A percentile compares a stretch with the other conserved stretches of the same genome.
These are phyloP conservation scores for Colletotrichum coccodes DNA, from an alignment of 2,329 filamentous ascomycete species.

Conservation along the genomic window DNA sequence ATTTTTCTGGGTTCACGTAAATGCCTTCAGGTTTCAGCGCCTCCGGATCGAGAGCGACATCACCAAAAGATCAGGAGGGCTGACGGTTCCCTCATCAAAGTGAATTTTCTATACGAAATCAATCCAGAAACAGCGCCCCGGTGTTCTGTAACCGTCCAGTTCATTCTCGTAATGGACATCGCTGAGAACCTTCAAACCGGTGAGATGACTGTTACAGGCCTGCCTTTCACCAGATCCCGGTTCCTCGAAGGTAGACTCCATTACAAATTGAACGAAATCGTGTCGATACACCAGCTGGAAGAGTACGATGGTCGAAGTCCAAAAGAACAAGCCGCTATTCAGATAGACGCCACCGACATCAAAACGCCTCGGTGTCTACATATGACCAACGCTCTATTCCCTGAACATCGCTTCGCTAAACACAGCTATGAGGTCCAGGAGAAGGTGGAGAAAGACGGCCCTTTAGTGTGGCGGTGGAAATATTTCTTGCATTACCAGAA, in stretches of 20 bases:
- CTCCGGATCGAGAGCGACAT: background rate
- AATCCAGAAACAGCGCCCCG: conserved; percentile 12
- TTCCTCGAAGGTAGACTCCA: conserved; percentile 49
- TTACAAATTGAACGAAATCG: conserved; percentile 54
- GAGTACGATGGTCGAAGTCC: conserved; percentile 44
- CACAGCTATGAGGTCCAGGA: conserved; percentile 34
- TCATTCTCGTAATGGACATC: conserved; percentile 55
- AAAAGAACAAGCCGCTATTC: conserved; percentile 50
- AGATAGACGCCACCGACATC: no score
- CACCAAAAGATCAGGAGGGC: background rate
- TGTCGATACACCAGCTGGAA: conserved; percentile 52
- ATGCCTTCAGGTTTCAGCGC: background rate
- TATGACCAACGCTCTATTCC: conserved; percentile 66
- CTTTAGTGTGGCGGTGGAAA: conserved; percentile 65
- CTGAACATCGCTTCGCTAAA: conserved; percentile 44
- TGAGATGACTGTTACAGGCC: conserved; percentile 46
- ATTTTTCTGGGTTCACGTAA: background rate
- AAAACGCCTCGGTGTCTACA: conserved; percentile 55
- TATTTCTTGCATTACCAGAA: conserved; percentile 46
- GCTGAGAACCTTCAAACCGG: conserved; percentile 40
- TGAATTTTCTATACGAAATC: conserved; percentile 43
- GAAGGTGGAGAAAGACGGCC: conserved; percentile 41
- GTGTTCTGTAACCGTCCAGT: conserved; percentile 42
- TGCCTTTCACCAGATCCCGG: conserved; percentile 47
- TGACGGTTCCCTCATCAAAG: conserved; percentile 25